Percentiles rank a stretch among this genome's conserved stretches.
Conservation (phyloP, 129 eudicot genomes). For the Erigeron canadensis region DNA sequence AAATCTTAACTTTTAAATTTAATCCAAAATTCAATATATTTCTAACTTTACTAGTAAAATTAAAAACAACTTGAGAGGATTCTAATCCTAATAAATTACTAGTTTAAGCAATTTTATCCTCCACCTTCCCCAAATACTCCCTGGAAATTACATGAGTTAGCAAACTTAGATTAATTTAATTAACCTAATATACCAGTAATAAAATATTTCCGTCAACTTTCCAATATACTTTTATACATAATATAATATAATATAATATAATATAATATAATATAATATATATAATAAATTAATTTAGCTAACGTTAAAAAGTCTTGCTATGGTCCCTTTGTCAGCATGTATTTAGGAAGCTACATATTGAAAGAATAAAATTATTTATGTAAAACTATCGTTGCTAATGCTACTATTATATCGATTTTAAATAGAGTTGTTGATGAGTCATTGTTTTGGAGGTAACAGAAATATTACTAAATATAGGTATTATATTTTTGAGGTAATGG, state of each 20-base stretch:
- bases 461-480: too few relatives aligned
- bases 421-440: constrained; percentile 4
- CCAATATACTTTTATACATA: not conserved
- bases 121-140: constrained; percentile 19
- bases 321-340: not conserved
- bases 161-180: too few relatives aligned
- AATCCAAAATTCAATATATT: too few relatives aligned
- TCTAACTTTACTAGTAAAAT: too few relatives aligned
- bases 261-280: constrained; percentile 1
- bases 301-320: not conserved
- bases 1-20: too few relatives aligned
- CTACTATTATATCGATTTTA: not conserved
- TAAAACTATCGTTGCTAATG: not conserved
- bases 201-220: too few relatives aligned
- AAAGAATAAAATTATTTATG: not conserved
- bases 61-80: too few relatives aligned
- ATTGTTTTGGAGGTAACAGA: not conserved
- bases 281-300: not conserved
- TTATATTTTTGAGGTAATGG: too few relatives aligned
- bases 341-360: not conserved
- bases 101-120: too few relatives aligned
- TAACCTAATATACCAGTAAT: too few relatives aligned
- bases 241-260: constrained; percentile 3
- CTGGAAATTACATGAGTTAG: not conserved
- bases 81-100: too few relatives aligned